Evolutionary conservation across 352 stramenopile species (phyloP).

Genomic region (Phytophthora niederhauseri): DNA sequence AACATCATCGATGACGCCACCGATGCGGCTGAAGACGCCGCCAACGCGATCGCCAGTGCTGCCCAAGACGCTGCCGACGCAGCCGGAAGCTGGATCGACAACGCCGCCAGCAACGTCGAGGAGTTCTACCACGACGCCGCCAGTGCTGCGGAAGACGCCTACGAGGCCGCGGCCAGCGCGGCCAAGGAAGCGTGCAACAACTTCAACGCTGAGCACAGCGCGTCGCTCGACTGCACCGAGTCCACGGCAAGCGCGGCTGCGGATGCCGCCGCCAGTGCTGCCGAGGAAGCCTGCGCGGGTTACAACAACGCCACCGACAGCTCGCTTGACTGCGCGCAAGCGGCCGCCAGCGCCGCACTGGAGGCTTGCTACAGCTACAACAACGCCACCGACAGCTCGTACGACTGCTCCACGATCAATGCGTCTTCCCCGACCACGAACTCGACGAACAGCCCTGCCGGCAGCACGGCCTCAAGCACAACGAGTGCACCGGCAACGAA

Average conservation of each 20-base stretch:
- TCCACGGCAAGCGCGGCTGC: slow-evolving; percentile 30
- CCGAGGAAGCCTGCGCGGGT: slow-evolving; percentile 20
- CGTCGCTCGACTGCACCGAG: slow-evolving; percentile 21
- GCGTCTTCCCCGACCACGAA: slow-evolving; percentile 5
- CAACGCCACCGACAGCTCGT: slow-evolving; percentile 29
- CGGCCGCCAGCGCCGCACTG: slow-evolving; percentile 19
- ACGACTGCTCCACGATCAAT: slow-evolving; percentile 24
- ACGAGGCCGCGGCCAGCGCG: slow-evolving; percentile 21
- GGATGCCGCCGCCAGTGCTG: slow-evolving; percentile 20
- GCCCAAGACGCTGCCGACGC: slow-evolving; percentile 24
- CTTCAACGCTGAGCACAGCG: slow-evolving; percentile 28
- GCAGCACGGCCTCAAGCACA: neutral
- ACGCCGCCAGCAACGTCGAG: slow-evolving; percentile 30
- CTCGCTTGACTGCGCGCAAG: slow-evolving; percentile 29
- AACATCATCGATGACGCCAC: slow-evolving; percentile 32
- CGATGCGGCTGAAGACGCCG: slow-evolving; percentile 25
- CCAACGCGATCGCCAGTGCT: slow-evolving; percentile 22
- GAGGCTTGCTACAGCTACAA: slow-evolving; percentile 34
- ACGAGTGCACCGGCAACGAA: slow-evolving; percentile 3
- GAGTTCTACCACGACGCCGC: slow-evolving; percentile 30
- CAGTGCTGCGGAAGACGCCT: slow-evolving; percentile 27
- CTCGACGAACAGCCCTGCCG: slow-evolving; percentile 11
- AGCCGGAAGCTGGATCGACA: slow-evolving; percentile 29
- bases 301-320: slow-evolving; percentile 32
- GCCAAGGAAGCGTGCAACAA: slow-evolving; percentile 26